Conservation (phyloP, 495 filamentous ascomycete species). For the Penicillium subrubescens region DNA sequence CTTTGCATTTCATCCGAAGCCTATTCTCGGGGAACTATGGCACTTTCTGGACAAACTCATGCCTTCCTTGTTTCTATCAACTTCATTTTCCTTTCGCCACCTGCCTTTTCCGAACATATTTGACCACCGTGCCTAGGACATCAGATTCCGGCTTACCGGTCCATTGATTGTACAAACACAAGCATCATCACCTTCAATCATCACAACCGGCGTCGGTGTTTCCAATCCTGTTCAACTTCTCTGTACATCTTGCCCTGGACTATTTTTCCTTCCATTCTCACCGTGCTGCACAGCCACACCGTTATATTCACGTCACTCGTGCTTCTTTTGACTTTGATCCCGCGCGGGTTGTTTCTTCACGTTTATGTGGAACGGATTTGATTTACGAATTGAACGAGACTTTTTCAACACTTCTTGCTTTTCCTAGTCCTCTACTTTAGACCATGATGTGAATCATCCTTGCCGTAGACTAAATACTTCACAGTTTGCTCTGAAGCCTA, state of each 20-base stretch:
- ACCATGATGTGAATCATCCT: too few species aligned
- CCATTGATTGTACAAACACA: slow-evolving; percentile 27
- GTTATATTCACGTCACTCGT: slow-evolving; percentile 4
- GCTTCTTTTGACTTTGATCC: background rate
- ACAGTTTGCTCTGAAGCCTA: background rate
- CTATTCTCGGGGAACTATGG: background rate
- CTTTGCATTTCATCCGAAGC: slow-evolving; percentile 1
- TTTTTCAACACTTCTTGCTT: background rate
- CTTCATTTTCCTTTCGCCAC: background rate
- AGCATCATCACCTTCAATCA: slow-evolving; percentile 4
- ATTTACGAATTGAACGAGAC: slow-evolving; percentile 25
- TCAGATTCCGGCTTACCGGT: background rate
- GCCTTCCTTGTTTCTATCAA: slow-evolving; percentile 1
- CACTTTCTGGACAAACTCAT: background rate
- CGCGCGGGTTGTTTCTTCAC: background rate
- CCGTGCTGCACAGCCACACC: background rate
- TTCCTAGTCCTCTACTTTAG: background rate
- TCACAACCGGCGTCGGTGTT: slow-evolving; percentile 17
- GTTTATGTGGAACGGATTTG: slow-evolving; percentile 15
- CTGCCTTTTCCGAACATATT: slow-evolving; percentile 3
- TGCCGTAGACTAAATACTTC: background rate
- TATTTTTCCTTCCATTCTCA: background rate
- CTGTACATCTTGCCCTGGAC: slow-evolving; percentile 3
- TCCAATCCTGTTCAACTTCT: slow-evolving; percentile 5
- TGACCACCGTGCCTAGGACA: slow-evolving; percentile 1